Evolutionary conservation across 805 yeast species (phyloP), one percentile per base, ranked within the genome.

Genomic region (Metschnikowia cubensis): DNA sequence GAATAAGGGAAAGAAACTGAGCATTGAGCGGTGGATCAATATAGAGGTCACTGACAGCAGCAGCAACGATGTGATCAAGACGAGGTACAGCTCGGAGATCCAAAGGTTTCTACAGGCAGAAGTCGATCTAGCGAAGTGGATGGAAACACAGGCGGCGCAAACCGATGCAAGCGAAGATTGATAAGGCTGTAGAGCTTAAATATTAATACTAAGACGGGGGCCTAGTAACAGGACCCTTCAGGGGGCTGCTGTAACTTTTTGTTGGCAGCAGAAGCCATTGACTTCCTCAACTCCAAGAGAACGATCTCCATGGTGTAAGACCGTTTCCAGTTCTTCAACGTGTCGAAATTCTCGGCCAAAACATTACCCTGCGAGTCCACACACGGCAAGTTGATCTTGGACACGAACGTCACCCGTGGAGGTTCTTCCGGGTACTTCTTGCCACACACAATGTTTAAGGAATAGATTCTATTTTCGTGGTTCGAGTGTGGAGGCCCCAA

Each of bases 231-330:
- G 35, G 85, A 70, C 8, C 97, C 97, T 73, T 94, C 99, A 10
- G 85, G 73, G 13, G 99, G 99, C 73, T 94, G 99, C 8, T 84
- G 75, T 55, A 92, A 74, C 71, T 88, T 89, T 73, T 90, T 84
- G 68, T 94, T 90, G 11, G 83, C 68, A 3, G 92, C 80, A 18
- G 80, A 68, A 1, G 96, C 96, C 98, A 94, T 92, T 50, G 61
- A 58, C 59, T 87, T 87, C 73, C 99, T 81, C 60, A 94, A 71
- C 61, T 91, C 98, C 56, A 91, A 77, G 56, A 94, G 75, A 6
- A 94, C 77, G n/a, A 90, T 87, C 69, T 94, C 99, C 90, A 94
- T 89, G 41, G 91, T 88, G 65, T 85, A 88, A n/a, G 82, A 76
- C 63, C 96, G 79, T 66, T 86, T 89, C 99, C 99, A 94, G 58